Evolutionary conservation across 139 green algal genomes (phyloP), one percentile per base, ranked within the genome.

Genomic region (Volvox africanus): DNA sequence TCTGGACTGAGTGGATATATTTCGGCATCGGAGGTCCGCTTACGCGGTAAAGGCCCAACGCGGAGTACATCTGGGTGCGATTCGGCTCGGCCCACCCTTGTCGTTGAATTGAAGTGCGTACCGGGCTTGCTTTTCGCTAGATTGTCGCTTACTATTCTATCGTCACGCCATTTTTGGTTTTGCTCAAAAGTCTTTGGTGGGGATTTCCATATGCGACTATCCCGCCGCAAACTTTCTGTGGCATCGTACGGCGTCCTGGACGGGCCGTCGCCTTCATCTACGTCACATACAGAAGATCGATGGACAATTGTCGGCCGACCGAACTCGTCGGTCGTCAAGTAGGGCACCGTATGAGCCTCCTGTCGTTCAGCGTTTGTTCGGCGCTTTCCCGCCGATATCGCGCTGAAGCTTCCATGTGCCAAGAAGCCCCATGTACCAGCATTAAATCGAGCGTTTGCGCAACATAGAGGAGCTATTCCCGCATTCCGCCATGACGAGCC

Each of bases 301-400:
- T 71, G 69, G 6, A 89, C 32, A 21, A 89, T 14, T 14, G 37
- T 73, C 0, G 86, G 50, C 20, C 50, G 36, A 0, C 86, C 86
- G 28, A 90, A 90, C 3, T 65, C 22, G 20, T 90, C 86, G 11
- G 86, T 30, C n/a, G 86, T 61, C 19, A 90, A 12, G 69, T 77
- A 83, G 13, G 86, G 86, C 2, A 90, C 67, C 12, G 2, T 75
- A 5, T 2, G 22, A 55, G 37, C 68, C 6, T 26, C 61, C 36
- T 35, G 67, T 55, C 44, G 44, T 55, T 55, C 44, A 9, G 44
- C 44, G 44, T 55, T 55, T 21, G 83, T 37, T 6, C 35, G 67
- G 14, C 81, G 81, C 61, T 61, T 9, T 28, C 30, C 50, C 0
- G 28, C 24, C 26, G 80, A 71, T 37, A n/a, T 16, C 21, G 80